Evolutionary conservation across 164 flowering plant species (phyloP).

Genomic region (Paratinospora sagittata): DNA sequence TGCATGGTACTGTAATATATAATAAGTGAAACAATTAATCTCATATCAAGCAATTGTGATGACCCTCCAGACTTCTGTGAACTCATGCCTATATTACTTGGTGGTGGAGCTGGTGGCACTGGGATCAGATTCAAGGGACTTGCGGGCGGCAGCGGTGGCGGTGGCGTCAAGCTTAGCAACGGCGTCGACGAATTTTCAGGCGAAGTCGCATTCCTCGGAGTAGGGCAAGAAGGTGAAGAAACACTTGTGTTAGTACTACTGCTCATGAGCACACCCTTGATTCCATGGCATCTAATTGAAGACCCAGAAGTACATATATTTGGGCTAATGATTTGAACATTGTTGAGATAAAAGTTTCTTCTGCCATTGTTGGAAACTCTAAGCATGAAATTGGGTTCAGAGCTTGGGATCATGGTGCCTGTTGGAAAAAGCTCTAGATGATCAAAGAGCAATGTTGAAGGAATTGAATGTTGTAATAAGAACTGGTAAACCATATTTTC

Average conservation of each 20-base stretch:
- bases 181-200: background rate
- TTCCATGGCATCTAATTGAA: conserved; percentile 77
- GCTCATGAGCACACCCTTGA: conserved; percentile 52
- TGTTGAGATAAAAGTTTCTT: conserved; percentile 44
- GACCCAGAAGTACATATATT: conserved; percentile 57
- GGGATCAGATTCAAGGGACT: conserved; percentile 10
- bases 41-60: background rate
- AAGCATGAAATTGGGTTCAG: conserved; percentile 31
- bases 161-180: background rate
- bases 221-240: background rate
- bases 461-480: conserved; percentile 65
- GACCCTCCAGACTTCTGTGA: conserved; percentile 17
- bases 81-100: background rate
- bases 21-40: conserved; percentile 9
- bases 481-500: conserved; percentile 34
- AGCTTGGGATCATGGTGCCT: conserved; percentile 56
- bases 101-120: conserved; percentile 14
- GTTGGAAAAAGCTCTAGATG: conserved; percentile 50
- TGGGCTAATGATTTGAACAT: conserved; percentile 53
- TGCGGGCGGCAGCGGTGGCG: conserved; percentile 8
- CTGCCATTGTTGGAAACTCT: conserved; percentile 49
- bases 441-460: conserved; percentile 59
- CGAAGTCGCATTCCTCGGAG: background rate
- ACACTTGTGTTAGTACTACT: conserved; percentile 5
- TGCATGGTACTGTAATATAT: conserved; percentile 6